A percentile compares a stretch with the other conserved stretches of the same genome.
phyloP scores from a whole-genome alignment of 352 stramenopile genomes.

The Globisporangium emineosum region DNA sequence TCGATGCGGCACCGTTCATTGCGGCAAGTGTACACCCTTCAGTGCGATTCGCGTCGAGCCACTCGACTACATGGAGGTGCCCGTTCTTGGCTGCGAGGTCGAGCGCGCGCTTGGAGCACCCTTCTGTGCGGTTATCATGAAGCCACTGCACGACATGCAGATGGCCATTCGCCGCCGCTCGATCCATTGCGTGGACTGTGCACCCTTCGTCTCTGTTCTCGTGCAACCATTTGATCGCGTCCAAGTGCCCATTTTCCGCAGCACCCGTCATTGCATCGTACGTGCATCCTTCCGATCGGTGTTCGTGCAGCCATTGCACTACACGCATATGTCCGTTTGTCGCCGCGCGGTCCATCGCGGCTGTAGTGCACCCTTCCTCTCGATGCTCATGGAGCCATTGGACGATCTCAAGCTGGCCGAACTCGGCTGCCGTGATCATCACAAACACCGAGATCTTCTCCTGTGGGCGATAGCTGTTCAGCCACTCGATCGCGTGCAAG shows the following conservation, averaged over 20 bases:
- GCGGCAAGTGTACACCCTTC: constrained; percentile 41
- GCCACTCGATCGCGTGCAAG: constrained; percentile 28
- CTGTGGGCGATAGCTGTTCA: constrained; percentile 26
- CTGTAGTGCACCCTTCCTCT: constrained; percentile 25
- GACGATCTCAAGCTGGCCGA: constrained; percentile 30
- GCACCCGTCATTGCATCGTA: constrained; percentile 39
- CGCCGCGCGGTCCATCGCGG: constrained; percentile 38
- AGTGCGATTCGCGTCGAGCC: constrained; percentile 36
- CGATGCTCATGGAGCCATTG: constrained; percentile 31
- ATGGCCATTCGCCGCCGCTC: constrained; percentile 40
- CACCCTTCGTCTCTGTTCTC: constrained; percentile 33
- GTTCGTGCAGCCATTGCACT: constrained; percentile 36
- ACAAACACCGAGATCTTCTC: constrained; percentile 36
- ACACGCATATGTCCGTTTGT: constrained; percentile 35
- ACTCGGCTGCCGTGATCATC: constrained; percentile 34
- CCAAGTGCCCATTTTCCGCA: constrained; percentile 29
- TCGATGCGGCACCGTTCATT: constrained; percentile 43
- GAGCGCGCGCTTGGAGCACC: constrained; percentile 41
- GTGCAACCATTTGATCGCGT: constrained; percentile 40
- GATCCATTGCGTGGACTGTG: constrained; percentile 41
- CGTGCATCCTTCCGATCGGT: constrained; percentile 36
- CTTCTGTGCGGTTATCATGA: constrained; percentile 32
- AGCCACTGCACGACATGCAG: constrained; percentile 48
- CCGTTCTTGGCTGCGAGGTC: constrained; percentile 47
- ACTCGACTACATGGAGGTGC: constrained; percentile 46